Conservation (phyloP, 2,329 filamentous ascomycete species). For the Colletotrichum australisinense region DNA sequence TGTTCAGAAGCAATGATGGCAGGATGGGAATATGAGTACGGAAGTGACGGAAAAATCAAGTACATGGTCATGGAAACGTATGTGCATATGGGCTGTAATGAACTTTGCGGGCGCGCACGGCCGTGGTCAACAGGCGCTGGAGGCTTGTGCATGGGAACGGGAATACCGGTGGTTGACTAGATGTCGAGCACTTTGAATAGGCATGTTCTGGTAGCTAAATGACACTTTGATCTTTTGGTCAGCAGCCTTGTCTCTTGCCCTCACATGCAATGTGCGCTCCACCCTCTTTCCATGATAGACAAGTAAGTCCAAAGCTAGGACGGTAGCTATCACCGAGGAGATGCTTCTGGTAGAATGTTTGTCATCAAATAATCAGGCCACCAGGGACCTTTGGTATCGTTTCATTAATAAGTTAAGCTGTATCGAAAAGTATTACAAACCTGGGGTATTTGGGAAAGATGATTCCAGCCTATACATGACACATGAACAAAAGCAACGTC, state of each 20-base stretch:
- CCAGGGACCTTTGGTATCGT: conserved; percentile 14
- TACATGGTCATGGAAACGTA: neutral
- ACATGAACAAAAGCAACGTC: conserved; percentile 1
- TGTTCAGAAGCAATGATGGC: neutral
- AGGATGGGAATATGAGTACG: neutral
- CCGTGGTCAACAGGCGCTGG: neutral
- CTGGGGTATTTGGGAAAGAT: conserved; percentile 23
- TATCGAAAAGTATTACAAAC: conserved; percentile 9
- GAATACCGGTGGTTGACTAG: neutral
- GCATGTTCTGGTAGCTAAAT: neutral
- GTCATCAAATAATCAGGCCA: neutral
- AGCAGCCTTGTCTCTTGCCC: neutral
- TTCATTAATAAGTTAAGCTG: conserved; percentile 24
- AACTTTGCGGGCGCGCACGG: neutral
- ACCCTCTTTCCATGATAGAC: neutral
- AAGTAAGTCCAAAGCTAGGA: neutral
- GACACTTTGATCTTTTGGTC: neutral
- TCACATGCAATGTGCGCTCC: neutral
- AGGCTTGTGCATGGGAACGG: neutral
- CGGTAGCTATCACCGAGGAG: neutral
- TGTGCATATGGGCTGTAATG: conserved; percentile 1
- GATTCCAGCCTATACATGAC: conserved; percentile 17
- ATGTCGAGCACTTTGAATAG: neutral
- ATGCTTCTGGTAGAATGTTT: neutral
- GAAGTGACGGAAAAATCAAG: neutral